phyloP scores from a whole-genome alignment of 2,329 filamentous ascomycete genomes.

The Xylaria sp. region DNA sequence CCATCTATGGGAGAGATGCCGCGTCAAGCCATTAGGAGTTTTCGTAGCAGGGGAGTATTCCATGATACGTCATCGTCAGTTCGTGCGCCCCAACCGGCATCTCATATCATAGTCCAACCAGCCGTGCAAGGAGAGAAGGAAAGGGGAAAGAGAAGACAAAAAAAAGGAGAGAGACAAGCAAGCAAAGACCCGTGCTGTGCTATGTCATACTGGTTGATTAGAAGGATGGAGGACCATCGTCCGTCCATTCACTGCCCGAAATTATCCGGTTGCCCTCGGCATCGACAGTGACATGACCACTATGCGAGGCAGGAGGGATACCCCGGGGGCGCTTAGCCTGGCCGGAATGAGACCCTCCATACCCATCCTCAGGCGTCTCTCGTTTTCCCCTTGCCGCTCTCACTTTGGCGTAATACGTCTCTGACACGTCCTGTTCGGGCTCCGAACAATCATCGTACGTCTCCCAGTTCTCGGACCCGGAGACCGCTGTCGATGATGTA shows the following conservation, averaged over 20 bases:
- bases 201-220: constrained; percentile 30
- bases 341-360: constrained; percentile 36
- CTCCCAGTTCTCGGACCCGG: constrained; percentile 95
- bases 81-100: constrained; percentile 20
- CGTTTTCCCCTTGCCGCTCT: constrained; percentile 64
- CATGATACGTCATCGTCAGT: constrained; percentile 27
- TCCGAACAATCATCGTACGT: constrained; percentile 85
- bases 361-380: constrained; percentile 46
- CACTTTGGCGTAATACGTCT: constrained; percentile 75
- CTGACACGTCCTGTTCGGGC: constrained; percentile 67
- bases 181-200: constrained; percentile 28
- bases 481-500: constrained; percentile 64
- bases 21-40: constrained; percentile 1
- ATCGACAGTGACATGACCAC: constrained; percentile 47
- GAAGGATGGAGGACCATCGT: constrained; percentile 47
- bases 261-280: constrained; percentile 56
- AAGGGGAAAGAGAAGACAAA: background rate
- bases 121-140: constrained; percentile 13
- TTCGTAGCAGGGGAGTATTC: constrained; percentile 10
- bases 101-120: constrained; percentile 28
- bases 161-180: background rate
- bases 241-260: constrained; percentile 63
- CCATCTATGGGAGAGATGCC: constrained; percentile 4
- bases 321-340: constrained; percentile 51
- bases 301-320: constrained; percentile 46